Percentiles rank a stretch among this genome's conserved stretches.
These are phyloP conservation scores for Curvularia lunata DNA, from an alignment of 2,329 filamentous ascomycete species.

Conservation along the genomic window DNA sequence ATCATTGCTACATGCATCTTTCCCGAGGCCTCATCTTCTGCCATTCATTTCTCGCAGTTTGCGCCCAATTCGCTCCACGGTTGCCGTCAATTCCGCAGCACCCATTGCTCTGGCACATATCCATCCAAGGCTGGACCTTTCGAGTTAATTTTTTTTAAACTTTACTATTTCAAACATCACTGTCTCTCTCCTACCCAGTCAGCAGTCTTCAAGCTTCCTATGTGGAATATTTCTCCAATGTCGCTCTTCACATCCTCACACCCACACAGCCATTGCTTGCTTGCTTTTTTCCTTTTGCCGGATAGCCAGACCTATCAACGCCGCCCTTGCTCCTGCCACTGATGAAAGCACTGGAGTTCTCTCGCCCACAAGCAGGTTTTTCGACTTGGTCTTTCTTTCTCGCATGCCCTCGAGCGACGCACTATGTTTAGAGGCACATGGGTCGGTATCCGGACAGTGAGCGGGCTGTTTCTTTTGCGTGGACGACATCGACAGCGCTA, in stretches of 20 bases:
- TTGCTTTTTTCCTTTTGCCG: not conserved
- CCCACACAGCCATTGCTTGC: not conserved
- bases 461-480: not conserved
- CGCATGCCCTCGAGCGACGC: slow-evolving; percentile 36
- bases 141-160: not conserved
- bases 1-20: not conserved
- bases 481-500: not conserved
- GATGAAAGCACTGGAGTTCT: not conserved
- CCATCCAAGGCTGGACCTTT: not conserved
- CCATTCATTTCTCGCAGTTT: not conserved
- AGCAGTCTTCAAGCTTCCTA: not conserved
- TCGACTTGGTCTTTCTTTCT: not conserved
- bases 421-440: slow-evolving; percentile 34
- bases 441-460: not conserved
- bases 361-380: not conserved
- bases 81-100: not conserved
- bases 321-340: not conserved
- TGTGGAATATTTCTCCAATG: not conserved
- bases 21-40: not conserved
- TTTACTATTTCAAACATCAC: not conserved
- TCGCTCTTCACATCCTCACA: not conserved
- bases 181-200: not conserved
- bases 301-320: not conserved
- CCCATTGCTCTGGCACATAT: not conserved
- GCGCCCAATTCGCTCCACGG: not conserved